Conservation (phyloP, 2,329 filamentous ascomycete genomes). For the Triangularia verruculosa region DNA sequence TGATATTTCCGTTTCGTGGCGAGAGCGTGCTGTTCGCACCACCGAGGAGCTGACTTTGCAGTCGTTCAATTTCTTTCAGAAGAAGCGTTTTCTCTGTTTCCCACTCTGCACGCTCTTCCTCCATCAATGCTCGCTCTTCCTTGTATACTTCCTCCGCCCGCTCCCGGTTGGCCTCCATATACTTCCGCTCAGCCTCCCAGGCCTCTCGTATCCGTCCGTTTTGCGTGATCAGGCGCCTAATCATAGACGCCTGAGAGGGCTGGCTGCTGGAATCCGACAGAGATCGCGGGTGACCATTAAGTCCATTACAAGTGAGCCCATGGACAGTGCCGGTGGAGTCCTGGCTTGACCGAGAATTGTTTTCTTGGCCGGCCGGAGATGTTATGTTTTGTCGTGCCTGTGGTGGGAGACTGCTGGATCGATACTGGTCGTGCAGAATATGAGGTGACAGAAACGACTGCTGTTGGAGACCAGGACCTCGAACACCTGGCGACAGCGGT, state of each 20-base stretch:
- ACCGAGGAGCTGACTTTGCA: conserved; percentile 38
- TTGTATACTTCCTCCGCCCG: conserved; percentile 55
- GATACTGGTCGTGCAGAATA: conserved; percentile 28
- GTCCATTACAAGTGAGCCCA: conserved; percentile 8
- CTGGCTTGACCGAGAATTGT: background rate
- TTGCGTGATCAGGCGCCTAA: conserved; percentile 43
- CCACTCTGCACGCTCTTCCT: conserved; percentile 49
- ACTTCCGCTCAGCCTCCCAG: conserved; percentile 53
- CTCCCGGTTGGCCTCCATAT: conserved; percentile 52
- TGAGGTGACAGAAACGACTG: conserved; percentile 30
- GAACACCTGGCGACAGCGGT: conserved; percentile 26
- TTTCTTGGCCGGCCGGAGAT: background rate
- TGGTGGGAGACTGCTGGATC: conserved; percentile 35
- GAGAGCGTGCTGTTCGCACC: background rate
- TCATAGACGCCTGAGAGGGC: conserved; percentile 34
- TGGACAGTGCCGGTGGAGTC: conserved; percentile 10
- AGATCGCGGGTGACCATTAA: conserved; percentile 29
- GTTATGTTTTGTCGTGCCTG: background rate
- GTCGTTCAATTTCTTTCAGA: conserved; percentile 40
- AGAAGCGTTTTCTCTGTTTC: conserved; percentile 43
- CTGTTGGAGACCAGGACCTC: conserved; percentile 25
- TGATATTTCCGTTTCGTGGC: conserved; percentile 8
- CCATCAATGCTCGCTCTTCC: conserved; percentile 53
- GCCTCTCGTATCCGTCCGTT: conserved; percentile 45
- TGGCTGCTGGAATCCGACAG: conserved; percentile 27